Percentiles rank a stretch among this genome's conserved stretches.
Conservation (phyloP, 2,329 filamentous ascomycete species). For the Coniochaeta pulveracea region DNA sequence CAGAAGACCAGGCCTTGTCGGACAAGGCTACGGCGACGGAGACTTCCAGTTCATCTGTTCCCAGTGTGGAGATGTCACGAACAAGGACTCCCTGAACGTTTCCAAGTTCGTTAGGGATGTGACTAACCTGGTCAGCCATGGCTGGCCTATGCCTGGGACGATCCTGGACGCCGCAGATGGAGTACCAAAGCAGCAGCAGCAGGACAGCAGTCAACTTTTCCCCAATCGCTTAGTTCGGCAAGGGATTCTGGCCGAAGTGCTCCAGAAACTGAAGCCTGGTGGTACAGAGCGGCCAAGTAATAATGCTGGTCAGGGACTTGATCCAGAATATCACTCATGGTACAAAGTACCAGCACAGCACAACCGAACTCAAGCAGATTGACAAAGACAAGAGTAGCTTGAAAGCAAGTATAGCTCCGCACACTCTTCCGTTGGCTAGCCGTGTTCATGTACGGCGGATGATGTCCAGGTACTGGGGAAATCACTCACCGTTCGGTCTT, state of each 20-base stretch:
- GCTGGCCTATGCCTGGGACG: slow-evolving; percentile 56
- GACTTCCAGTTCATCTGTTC: slow-evolving; percentile 38
- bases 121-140: slow-evolving; percentile 28
- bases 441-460: slow-evolving; percentile 53
- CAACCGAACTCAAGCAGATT: too few relatives aligned
- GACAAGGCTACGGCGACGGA: slow-evolving; percentile 50
- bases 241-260: slow-evolving; percentile 29
- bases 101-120: slow-evolving; percentile 50
- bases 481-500: slow-evolving; percentile 51
- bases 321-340: too few relatives aligned
- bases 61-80: slow-evolving; percentile 36
- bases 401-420: slow-evolving; percentile 28
- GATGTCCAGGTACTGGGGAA: slow-evolving; percentile 63
- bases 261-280: slow-evolving; percentile 22
- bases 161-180: slow-evolving; percentile 44
- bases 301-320: too few relatives aligned
- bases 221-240: slow-evolving; percentile 45
- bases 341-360: too few relatives aligned
- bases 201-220: slow-evolving; percentile 22
- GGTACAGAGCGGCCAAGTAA: slow-evolving; percentile 16
- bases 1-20: slow-evolving; percentile 23
- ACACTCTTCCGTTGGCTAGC: too few relatives aligned
- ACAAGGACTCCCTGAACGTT: slow-evolving; percentile 46
- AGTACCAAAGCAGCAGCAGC: slow-evolving; percentile 24
- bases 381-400: too few relatives aligned